Evolutionary conservation across 1,139 yeast genomes (phyloP).

Genomic region (Saccharomycopsis phalli): DNA sequence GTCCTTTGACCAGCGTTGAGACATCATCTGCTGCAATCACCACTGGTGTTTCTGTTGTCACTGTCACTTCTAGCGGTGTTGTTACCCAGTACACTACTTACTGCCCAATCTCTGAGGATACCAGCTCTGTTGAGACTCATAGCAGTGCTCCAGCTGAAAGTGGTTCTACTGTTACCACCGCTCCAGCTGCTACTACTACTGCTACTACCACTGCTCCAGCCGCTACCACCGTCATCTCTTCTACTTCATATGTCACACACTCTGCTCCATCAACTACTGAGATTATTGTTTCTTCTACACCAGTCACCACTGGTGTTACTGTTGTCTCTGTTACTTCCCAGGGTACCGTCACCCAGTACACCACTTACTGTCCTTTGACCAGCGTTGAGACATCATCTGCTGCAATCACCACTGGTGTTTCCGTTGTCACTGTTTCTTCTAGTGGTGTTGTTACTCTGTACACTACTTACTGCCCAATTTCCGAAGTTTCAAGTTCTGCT

Average conservation of each 20-base stretch:
- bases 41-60: conserved; percentile 30
- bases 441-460: conserved; percentile 20
- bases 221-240: not conserved
- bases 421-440: conserved; percentile 8
- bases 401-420: not conserved
- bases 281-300: not conserved
- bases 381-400: conserved; percentile 15
- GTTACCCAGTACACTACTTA: conserved; percentile 29
- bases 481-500: conserved; percentile 5
- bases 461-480: conserved; percentile 26
- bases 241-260: conserved; percentile 1
- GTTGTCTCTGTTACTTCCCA: conserved; percentile 29
- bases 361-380: conserved; percentile 39
- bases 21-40: conserved; percentile 21
- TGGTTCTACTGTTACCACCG: conserved; percentile 7
- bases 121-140: conserved; percentile 10
- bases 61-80: conserved; percentile 27
- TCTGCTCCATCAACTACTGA: not conserved
- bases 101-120: conserved; percentile 18
- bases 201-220: conserved; percentile 5
- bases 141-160: conserved; percentile 18
- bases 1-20: conserved; percentile 30
- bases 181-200: too few species aligned
- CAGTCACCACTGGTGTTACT: conserved; percentile 30
- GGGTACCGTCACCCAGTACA: conserved; percentile 29